Evolutionary conservation across 345 rosid species (phyloP).

Genomic region (Citrus reticulata): DNA sequence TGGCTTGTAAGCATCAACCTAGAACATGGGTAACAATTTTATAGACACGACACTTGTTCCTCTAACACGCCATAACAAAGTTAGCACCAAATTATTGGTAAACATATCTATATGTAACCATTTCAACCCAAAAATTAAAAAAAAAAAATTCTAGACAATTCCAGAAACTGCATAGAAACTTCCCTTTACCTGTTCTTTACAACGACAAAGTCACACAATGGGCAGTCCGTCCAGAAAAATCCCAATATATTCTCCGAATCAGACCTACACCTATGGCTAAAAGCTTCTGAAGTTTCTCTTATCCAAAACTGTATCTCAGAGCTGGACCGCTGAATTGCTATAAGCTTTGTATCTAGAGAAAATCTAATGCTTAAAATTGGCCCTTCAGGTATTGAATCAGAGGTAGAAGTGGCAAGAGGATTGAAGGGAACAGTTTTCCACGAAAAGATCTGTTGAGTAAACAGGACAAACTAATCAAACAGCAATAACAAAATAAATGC

Average conservation of each 20-base stretch:
- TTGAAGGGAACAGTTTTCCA: slow-evolving; percentile 79
- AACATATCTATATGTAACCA: not conserved
- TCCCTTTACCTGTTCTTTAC: slow-evolving; percentile 81
- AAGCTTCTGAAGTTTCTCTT: slow-evolving; percentile 69
- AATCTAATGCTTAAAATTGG: slow-evolving; percentile 68
- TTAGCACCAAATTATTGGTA: not conserved
- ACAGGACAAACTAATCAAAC: not conserved
- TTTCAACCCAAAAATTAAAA: not conserved
- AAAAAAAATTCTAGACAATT: not conserved
- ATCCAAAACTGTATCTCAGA: slow-evolving; percentile 68
- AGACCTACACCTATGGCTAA: slow-evolving; percentile 56
- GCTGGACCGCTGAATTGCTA: slow-evolving; percentile 80
- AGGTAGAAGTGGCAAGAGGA: slow-evolving; percentile 54
- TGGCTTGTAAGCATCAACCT: not conserved
- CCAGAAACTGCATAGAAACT: slow-evolving; percentile 8
- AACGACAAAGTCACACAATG: slow-evolving; percentile 70
- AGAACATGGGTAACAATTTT: not conserved
- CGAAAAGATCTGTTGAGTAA: slow-evolving; percentile 53
- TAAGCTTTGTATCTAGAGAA: slow-evolving; percentile 75
- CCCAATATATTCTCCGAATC: slow-evolving; percentile 88
- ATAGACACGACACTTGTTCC: not conserved
- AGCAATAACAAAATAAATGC: not conserved
- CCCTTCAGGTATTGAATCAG: slow-evolving; percentile 78
- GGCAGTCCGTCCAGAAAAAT: slow-evolving; percentile 96
- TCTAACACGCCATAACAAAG: not conserved